phyloP scores from a whole-genome alignment of 371 early-diverging fungal species.

The Massospora cicadina region DNA sequence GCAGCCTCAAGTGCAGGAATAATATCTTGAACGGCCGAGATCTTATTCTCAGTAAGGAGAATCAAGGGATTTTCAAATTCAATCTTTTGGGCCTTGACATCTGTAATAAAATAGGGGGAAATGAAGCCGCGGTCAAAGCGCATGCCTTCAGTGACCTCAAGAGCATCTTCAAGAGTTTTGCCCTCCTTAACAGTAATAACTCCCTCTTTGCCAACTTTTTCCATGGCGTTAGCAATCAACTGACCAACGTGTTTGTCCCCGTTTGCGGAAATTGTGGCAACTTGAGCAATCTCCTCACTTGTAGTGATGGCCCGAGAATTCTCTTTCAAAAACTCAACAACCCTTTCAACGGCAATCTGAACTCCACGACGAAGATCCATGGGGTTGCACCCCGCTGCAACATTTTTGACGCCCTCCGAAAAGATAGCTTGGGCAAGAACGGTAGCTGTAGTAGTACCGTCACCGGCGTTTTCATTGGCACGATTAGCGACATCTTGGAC shows the following conservation, averaged over 20 bases:
- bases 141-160: constrained; percentile 97
- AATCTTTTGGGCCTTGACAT: constrained; percentile 90
- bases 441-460: constrained; percentile 98
- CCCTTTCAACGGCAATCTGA: constrained; percentile 76
- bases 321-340: constrained; percentile 69
- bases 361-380: constrained; percentile 94
- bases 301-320: constrained; percentile 85
- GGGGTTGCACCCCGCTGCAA: constrained; percentile 97
- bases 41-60: constrained; percentile 90
- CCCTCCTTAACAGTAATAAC: constrained; percentile 98
- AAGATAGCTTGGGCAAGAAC: constrained; percentile 96
- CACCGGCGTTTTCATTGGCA: constrained; percentile 96
- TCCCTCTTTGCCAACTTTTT: constrained; percentile 98
- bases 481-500: constrained; percentile 98
- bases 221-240: constrained; percentile 95
- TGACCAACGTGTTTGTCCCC: constrained; percentile 91
- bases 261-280: constrained; percentile 96
- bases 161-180: constrained; percentile 91
- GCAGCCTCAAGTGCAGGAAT: constrained; percentile 88
- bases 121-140: constrained; percentile 97
- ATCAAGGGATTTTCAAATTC: constrained; percentile 97
- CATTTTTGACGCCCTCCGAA: constrained; percentile 94
- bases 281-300: constrained; percentile 87
- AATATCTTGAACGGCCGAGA: constrained; percentile 83
- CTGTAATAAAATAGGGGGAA: constrained; percentile 97